Evolutionary conservation across 2,329 filamentous ascomycete genomes (phyloP), one percentile per base, ranked within the genome.

Genomic region (Fusarium agapanthi): DNA sequence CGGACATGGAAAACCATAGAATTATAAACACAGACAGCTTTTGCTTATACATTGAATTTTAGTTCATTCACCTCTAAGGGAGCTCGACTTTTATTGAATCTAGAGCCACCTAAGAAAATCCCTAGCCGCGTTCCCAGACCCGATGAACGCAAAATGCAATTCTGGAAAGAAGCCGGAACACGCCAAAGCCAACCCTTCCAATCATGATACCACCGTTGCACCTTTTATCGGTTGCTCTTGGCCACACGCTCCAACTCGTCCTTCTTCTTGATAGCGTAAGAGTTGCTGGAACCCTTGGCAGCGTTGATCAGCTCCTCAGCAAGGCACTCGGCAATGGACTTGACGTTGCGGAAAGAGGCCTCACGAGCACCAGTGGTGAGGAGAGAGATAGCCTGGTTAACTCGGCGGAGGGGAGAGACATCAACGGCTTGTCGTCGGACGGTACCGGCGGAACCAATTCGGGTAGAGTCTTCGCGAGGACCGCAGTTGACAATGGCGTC

Each of bases 251-350:
- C 96, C 89, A 99, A 88, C 93, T 99, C 97, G 87, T 99, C 96
- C 95, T 99, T 99, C 95, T 99, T 99, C 95, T 99, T 99, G 92
- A 99, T 99, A 83, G 97, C 96, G 87, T 98, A 99, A 80, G 95
- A 98, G 95, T 99, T 99, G 89, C 93, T 97, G 92, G 93, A 97
- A 84, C 96, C 96, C 94, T 99, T 99, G 87, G 97, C 97, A 85
- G 97, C 97, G 91, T 99, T 99, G 93, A 99, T 98, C 86, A 99
- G 91, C 92, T 99, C 96, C 89, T 99, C 97, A 84, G 96, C 96
- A 82, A 99, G 89, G 90, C 96, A 98, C 91, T 99, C 96, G 82
- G 97, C 95, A 85, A 99, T 97, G 84, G 93, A 95, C 95, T 99
- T 99, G 91, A 99, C 93, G 91, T 99, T 99, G 87, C 96, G 93